phyloP scores from a whole-genome alignment of 768 basidiomycete genomes.

The Phanerochaete sordida region DNA sequence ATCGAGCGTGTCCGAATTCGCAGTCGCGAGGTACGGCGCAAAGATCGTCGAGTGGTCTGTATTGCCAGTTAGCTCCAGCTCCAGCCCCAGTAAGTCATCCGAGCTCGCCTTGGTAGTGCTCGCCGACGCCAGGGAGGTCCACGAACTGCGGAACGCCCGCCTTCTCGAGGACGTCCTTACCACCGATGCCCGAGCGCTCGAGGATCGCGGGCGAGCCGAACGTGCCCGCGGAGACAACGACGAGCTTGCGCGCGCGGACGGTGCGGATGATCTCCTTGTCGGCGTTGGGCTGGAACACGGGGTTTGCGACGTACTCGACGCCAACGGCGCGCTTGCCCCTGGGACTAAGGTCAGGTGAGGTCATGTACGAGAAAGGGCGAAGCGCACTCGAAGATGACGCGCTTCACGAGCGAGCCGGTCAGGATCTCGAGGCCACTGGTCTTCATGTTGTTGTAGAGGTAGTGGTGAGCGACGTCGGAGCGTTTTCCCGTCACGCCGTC shows the following conservation, averaged over 20 bases:
- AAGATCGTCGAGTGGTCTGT: constrained; percentile 30
- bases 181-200: constrained; percentile 49
- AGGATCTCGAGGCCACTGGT: constrained; percentile 27
- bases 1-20: constrained; percentile 49
- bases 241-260: constrained; percentile 31
- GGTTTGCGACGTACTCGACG: constrained; percentile 34
- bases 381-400: constrained; percentile 34
- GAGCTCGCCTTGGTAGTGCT: constrained; percentile 34
- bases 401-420: constrained; percentile 33
- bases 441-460: constrained; percentile 31
- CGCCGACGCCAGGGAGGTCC: constrained; percentile 41
- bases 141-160: constrained; percentile 29
- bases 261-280: constrained; percentile 4
- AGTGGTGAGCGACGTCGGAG: constrained; percentile 49
- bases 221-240: constrained; percentile 38
- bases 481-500: constrained; percentile 48
- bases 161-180: constrained; percentile 26
- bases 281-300: constrained; percentile 18
- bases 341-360: not conserved
- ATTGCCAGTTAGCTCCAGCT: not conserved
- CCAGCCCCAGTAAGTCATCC: not conserved
- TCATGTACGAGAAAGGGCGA: no score
- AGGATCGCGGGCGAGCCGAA: constrained; percentile 50
- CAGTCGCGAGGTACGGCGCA: constrained; percentile 35
- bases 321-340: constrained; percentile 37